Base-by-base conservation (phyloP, 306 rosid species). In the Sophora flavescens region DNA sequence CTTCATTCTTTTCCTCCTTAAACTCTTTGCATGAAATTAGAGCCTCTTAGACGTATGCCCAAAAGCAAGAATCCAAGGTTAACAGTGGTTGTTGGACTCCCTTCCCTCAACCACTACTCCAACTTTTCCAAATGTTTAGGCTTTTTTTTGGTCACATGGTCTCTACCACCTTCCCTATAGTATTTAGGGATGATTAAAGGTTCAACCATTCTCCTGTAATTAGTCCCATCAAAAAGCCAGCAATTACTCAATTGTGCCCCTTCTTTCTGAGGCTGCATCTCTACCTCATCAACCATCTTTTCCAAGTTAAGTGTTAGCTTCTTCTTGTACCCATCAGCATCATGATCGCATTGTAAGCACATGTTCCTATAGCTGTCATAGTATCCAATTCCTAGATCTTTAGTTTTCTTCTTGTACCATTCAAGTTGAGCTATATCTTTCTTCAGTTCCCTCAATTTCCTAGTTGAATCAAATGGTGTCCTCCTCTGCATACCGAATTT, bases 21-120 rank as follows among this genome's bases (percentile, higher is more conserved):
- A 89, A 15, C 48, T 4, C 1, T 3, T 72, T 4, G 64, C 86
- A 84, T 3, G 35, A 77, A 22, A 85, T 61, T 6, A 48, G 70
- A 53, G 93, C 92, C 63, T 89, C 92, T 80, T 93, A 97, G 30
- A 91, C 96, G 6, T 59, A 54, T 32, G 87, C 91, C 96, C 96
- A 89, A 62, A 93, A 93, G 81, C 93, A 88, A 14, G 97, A 89
- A 83, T 89, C 97, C 32, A 83, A 36, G 2, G 88, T 93, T 50
- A 89, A 81, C 45, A 41, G 39, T 14, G 11, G 48, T 14, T 30
- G 8, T 50, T 15, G 42, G 1, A 32, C 39, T 39, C 0, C 18
- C 76, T 15, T 78, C 78, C 0, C 22, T 6, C 38, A 63, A 2
- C 95, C 93, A 89, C 32, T 57, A 3, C 74, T 91, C 88, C 57